Base-by-base conservation (phyloP, 352 stramenopile species). In the Phytophthora fragariaefolia region DNA sequence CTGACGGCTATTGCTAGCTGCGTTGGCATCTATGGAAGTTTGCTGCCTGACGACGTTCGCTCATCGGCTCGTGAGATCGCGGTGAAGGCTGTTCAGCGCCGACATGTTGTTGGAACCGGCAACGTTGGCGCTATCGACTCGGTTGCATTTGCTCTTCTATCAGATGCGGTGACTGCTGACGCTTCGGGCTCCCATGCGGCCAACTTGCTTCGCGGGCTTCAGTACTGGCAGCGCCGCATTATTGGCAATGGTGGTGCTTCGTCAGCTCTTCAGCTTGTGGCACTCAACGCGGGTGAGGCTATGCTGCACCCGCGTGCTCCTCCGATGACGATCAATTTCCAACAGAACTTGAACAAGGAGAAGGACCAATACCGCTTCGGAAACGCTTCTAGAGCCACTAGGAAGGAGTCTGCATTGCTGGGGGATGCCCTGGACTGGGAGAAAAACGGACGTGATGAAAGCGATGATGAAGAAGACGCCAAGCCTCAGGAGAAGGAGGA, bases 291-390 rank as follows among this genome's bases (percentile, higher is more conserved):
- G 10, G 77, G 82, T 26, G 87, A 96, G 51, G 80, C 80, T 7
- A 65, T 94, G 47, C 59, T 96, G 45, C 87, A 94, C 34, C 87
- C 85, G 12, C 85, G 87, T 45, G 85, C 74, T 0, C 85, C 84
- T 12, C 85, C 87, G n/a, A 74, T 96, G 30, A 67, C 71, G 45
- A 79, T 94, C 54, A 80, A 76, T 38, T 75, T 91, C 20, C 63
- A 79, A 30, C 55, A 84, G 10, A 58, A 27, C 13, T 10, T 47
- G 26, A 63, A 32, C 46, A 66, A 71, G 36, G 64, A 83, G 23
- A 60, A 66, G 17, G 63, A 63, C 13, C 60, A 46, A 10, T 28
- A 15, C 5, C 27, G 52, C 47, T 63, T 55, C 43, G 24, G 40
- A 22, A 13, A 1, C 22, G 47, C 27, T 24, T 50, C 42, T 7